Percentiles rank a stretch among this genome's conserved stretches.
These are phyloP conservation scores for Neofusicoccum cordaticola DNA, from an alignment of 2,329 filamentous ascomycete species.

Conservation along the genomic window DNA sequence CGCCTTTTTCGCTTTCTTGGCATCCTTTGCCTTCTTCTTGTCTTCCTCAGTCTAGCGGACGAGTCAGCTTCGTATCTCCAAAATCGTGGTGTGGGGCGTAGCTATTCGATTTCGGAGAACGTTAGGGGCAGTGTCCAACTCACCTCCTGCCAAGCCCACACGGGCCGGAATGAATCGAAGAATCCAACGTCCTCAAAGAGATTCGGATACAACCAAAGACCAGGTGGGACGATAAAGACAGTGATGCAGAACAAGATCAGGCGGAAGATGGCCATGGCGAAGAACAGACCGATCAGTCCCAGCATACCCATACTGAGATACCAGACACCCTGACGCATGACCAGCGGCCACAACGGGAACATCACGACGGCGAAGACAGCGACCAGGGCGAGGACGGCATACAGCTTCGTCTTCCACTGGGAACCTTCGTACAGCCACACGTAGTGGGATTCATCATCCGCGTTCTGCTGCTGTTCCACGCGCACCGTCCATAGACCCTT, in stretches of 20 bases:
- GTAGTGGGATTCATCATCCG: constrained; percentile 84
- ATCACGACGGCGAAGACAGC: constrained; percentile 85
- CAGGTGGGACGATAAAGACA: constrained; percentile 78
- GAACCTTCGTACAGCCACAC: constrained; percentile 94
- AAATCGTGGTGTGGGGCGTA: background rate
- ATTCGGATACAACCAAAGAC: constrained; percentile 97
- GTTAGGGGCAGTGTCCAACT: constrained; percentile 28
- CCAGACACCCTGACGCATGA: constrained; percentile 90
- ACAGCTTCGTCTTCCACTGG: constrained; percentile 90
- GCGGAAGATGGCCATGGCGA: constrained; percentile 95
- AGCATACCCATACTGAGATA: constrained; percentile 94
- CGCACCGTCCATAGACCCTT: constrained; percentile 96
- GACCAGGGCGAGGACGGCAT: constrained; percentile 77
- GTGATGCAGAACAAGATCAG: constrained; percentile 92
- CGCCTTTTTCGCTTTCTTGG: constrained; percentile 26
- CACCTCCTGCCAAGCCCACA: constrained; percentile 99
- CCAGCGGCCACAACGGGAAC: constrained; percentile 93
- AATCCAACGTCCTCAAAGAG: constrained; percentile 98
- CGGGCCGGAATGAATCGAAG: constrained; percentile 90
- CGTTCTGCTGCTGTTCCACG: constrained; percentile 95
- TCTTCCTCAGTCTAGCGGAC: constrained; percentile 37
- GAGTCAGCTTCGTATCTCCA: background rate
- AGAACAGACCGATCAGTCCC: constrained; percentile 86
- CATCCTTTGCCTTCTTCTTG: constrained; percentile 28
- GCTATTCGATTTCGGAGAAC: background rate